Conservation (phyloP, 495 filamentous ascomycete species). For the Choiromyces venosus region DNA sequence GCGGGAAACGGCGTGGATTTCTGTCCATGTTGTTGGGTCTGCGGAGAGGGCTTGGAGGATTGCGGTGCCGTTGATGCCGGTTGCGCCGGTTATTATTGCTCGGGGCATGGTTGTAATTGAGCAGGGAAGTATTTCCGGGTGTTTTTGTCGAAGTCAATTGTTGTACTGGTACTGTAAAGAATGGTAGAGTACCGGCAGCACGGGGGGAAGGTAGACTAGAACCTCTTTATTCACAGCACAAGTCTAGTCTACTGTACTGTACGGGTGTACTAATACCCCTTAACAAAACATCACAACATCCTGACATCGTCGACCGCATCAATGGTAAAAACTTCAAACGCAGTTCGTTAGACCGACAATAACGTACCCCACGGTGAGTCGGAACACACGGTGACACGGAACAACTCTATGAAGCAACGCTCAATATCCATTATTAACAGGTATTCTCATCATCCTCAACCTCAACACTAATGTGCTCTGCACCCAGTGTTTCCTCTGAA, state of each 20-base stretch:
- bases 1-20: slow-evolving; percentile 49
- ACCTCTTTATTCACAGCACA: neutral
- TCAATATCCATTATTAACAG: no score
- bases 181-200: no score
- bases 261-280: no score
- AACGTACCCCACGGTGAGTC: no score
- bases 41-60: slow-evolving; percentile 47
- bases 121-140: slow-evolving; percentile 28
- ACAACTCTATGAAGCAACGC: no score
- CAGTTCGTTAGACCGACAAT: neutral
- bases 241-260: no score
- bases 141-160: no score
- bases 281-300: neutral
- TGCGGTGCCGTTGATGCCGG: slow-evolving; percentile 50
- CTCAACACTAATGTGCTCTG: no score
- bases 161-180: no score
- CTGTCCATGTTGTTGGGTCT: slow-evolving; percentile 43
- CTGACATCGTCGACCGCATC: neutral
- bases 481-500: no score
- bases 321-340: neutral
- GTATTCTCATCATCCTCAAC: no score
- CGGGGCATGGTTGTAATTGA: slow-evolving; percentile 38
- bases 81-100: slow-evolving; percentile 47
- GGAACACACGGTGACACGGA: no score
- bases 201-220: neutral